Percentiles rank a stretch among this genome's conserved stretches.
phyloP scores from a whole-genome alignment of 768 basidiomycete species.

The Pleurotus tuber-regium region DNA sequence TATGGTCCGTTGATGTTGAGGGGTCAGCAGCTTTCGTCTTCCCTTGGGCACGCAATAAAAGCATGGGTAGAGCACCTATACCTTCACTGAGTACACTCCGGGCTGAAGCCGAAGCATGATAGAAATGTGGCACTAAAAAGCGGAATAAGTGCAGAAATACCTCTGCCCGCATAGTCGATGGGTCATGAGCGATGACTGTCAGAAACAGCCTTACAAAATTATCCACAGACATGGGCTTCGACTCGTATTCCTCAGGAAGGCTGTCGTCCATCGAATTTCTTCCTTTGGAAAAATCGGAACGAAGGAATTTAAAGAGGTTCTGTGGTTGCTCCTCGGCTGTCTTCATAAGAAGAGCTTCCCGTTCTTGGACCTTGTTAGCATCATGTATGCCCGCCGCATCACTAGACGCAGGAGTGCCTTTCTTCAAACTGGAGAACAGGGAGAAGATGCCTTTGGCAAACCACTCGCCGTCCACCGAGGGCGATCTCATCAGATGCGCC shows the following conservation, averaged over 20 bases:
- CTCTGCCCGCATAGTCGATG: conserved; percentile 62
- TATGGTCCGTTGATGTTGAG: conserved; percentile 21
- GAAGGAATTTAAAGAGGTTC: conserved; percentile 57
- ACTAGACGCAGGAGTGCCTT: conserved; percentile 32
- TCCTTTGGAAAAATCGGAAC: conserved; percentile 38
- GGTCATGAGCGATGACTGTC: conserved; percentile 78
- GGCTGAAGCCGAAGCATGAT: conserved; percentile 50
- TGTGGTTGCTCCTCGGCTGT: conserved; percentile 76
- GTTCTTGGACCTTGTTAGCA: conserved; percentile 61
- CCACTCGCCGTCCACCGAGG: conserved; percentile 46
- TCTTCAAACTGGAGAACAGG: conserved; percentile 57
- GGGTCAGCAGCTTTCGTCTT: conserved; percentile 44
- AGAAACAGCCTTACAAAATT: conserved; percentile 70
- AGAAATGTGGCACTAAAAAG: conserved; percentile 53
- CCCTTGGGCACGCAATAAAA: conserved; percentile 44
- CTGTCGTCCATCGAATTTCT: conserved; percentile 35
- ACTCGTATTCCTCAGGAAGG: conserved; percentile 60
- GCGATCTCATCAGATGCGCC: conserved; percentile 50
- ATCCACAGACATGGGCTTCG: conserved; percentile 53
- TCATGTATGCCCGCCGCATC: conserved; percentile 70
- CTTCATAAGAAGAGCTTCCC: conserved; percentile 64
- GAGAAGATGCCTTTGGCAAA: conserved; percentile 55
- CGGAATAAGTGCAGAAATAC: conserved; percentile 66
- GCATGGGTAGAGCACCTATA: conserved; percentile 60
- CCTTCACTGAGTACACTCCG: conserved; percentile 63